Evolutionary conservation across 2,329 filamentous ascomycete species (phyloP).

Genomic region (Paecilomyces sp.): DNA sequence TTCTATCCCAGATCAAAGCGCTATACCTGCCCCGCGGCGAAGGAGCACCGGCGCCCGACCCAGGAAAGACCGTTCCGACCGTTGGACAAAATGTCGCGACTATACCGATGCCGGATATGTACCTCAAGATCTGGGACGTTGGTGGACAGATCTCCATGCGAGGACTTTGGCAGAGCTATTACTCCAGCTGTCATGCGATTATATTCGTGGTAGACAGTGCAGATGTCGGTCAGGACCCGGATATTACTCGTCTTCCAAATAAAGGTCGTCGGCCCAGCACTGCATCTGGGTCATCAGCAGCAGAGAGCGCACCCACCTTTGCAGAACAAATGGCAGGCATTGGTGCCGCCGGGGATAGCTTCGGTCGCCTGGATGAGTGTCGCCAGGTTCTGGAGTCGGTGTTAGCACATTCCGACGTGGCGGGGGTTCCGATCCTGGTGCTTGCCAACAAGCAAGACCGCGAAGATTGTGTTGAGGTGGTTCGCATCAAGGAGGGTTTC

Average conservation of each 20-base stretch:
- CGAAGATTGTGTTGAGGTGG: constrained; percentile 95
- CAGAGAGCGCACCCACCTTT: constrained; percentile 14
- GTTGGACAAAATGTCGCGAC: constrained; percentile 96
- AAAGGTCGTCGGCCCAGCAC: constrained; percentile 19
- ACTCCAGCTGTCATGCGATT: constrained; percentile 87
- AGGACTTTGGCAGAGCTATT: constrained; percentile 93
- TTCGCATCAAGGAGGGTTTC: constrained; percentile 92
- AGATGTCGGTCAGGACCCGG: constrained; percentile 75
- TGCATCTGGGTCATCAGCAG: constrained; percentile 6
- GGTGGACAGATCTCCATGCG: constrained; percentile 86
- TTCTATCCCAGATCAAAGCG: constrained; percentile 92
- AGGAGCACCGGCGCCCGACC: constrained; percentile 43
- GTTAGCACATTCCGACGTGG: constrained; percentile 76
- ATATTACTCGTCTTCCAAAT: constrained; percentile 47
- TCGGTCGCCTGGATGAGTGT: constrained; percentile 72
- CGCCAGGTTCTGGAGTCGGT: constrained; percentile 83
- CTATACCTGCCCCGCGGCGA: constrained; percentile 53
- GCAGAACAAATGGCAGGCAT: constrained; percentile 28
- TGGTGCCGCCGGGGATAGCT: constrained; percentile 27
- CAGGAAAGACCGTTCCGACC: constrained; percentile 85
- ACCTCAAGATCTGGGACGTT: constrained; percentile 97
- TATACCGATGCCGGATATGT: constrained; percentile 85
- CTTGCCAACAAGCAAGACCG: constrained; percentile 96
- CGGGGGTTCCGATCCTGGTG: constrained; percentile 84
- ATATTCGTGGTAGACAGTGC: constrained; percentile 96